A percentile compares a stretch with the other conserved stretches of the same genome.
Conservation (phyloP, 2,329 filamentous ascomycete genomes). For the Colletotrichum sp. region DNA sequence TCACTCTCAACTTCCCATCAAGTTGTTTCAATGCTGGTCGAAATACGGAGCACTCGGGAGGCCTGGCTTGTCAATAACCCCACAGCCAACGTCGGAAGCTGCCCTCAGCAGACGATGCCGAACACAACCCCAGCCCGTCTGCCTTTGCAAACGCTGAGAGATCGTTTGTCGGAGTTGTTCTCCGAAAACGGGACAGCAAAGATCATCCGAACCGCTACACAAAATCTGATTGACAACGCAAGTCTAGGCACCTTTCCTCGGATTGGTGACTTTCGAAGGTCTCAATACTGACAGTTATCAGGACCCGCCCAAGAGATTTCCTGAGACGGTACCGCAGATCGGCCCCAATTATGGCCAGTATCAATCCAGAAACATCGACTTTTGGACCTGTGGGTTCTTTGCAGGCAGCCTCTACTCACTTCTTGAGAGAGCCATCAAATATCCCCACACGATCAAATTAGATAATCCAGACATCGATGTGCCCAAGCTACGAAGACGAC, state of each 20-base stretch:
- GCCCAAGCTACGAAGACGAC: background rate
- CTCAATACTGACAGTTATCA: background rate
- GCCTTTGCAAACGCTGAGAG: background rate
- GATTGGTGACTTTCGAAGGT: background rate
- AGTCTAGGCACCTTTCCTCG: background rate
- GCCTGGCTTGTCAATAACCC: background rate
- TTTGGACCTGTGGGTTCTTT: conserved; percentile 35
- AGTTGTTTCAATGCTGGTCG: background rate
- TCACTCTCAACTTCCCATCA: background rate
- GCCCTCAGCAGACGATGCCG: background rate
- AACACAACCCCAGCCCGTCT: background rate
- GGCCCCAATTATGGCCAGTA: background rate
- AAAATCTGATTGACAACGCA: background rate
- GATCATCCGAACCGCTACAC: conserved; percentile 3
- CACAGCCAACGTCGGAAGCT: background rate
- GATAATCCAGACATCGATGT: background rate
- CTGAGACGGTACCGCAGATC: conserved; percentile 2
- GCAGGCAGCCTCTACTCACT: conserved; percentile 38
- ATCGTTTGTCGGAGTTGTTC: background rate
- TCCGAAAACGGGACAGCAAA: conserved; percentile 17
- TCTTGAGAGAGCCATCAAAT: conserved; percentile 34
- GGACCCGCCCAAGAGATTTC: background rate
- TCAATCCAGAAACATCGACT: background rate
- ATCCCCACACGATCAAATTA: background rate
- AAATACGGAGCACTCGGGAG: background rate